phyloP scores from a whole-genome alignment of 441 rosid genomes.

The Metrosideros polymorpha region DNA sequence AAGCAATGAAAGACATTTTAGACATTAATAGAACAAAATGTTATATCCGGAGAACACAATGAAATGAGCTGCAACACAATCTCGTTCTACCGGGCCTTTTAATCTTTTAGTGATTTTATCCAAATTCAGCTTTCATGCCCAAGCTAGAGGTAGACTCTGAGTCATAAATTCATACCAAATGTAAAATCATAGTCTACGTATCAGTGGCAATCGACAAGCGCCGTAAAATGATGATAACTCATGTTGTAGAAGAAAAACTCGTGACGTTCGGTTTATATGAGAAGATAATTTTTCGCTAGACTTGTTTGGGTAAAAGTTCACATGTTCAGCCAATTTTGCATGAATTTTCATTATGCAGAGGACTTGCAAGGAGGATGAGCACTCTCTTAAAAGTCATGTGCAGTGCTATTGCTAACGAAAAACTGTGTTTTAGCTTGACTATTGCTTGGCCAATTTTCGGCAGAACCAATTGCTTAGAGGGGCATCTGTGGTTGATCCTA shows the following conservation, averaged over 20 bases:
- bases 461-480: neutral
- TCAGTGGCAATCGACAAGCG: neutral
- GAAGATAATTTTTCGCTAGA: neutral
- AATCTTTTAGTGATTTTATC: too few species aligned
- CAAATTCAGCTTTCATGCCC: too few species aligned
- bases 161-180: neutral
- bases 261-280: neutral
- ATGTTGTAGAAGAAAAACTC: neutral
- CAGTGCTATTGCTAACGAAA: too few species aligned
- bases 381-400: too few species aligned
- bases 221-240: neutral
- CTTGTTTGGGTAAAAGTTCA: neutral
- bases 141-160: too few species aligned
- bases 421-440: neutral
- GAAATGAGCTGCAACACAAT: too few species aligned
- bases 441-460: neutral
- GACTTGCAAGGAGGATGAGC: neutral
- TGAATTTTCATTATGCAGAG: accelerated
- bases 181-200: neutral
- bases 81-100: too few species aligned
- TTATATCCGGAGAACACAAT: too few species aligned
- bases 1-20: too few species aligned
- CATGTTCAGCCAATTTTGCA: neutral
- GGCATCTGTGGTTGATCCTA: neutral
- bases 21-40: too few species aligned